phyloP scores from a whole-genome alignment of 805 yeast species.

The Brettanomyces custersianus region DNA sequence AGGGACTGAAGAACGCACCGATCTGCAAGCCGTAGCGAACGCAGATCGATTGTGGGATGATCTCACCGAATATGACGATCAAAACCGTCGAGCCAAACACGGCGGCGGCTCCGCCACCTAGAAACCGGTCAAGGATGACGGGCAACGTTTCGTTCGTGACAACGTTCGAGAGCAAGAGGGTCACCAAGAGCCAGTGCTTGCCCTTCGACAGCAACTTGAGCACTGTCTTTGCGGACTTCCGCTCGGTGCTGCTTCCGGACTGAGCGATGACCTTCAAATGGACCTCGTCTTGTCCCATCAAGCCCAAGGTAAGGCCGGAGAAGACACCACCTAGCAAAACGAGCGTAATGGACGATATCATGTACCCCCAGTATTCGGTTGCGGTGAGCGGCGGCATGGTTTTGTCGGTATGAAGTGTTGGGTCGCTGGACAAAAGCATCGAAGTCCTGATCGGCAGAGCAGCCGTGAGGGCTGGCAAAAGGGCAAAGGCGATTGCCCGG shows the following conservation, averaged over 20 bases:
- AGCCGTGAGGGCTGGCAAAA: neutral
- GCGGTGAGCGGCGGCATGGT: slow-evolving; percentile 14
- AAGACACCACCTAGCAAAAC: slow-evolving; percentile 82
- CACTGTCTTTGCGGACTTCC: slow-evolving; percentile 62
- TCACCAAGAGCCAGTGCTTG: slow-evolving; percentile 94
- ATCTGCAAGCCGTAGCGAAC: slow-evolving; percentile 88
- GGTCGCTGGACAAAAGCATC: neutral
- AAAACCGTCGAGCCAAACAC: slow-evolving; percentile 88
- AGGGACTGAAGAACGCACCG: slow-evolving; percentile 86
- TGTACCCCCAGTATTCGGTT: slow-evolving; percentile 35
- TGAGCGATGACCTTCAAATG: slow-evolving; percentile 82
- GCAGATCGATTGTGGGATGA: slow-evolving; percentile 89
- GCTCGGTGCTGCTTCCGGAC: slow-evolving; percentile 71
- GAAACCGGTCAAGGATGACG: slow-evolving; percentile 80
- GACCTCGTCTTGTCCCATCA: slow-evolving; percentile 98
- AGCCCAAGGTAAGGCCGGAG: slow-evolving; percentile 88
- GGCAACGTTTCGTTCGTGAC: slow-evolving; percentile 93
- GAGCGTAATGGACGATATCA: slow-evolving; percentile 45
- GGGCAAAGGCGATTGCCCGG: no score
- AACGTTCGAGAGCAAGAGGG: slow-evolving; percentile 75
- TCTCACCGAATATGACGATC: slow-evolving; percentile 91
- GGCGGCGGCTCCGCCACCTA: slow-evolving; percentile 98
- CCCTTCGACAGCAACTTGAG: slow-evolving; percentile 67
- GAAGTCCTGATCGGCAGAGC: slow-evolving; percentile 1
- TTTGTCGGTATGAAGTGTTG: neutral